Percentiles rank a stretch among this genome's conserved stretches.
phyloP scores from a whole-genome alignment of 2,329 filamentous ascomycete species.

The Aphanocladium album region DNA sequence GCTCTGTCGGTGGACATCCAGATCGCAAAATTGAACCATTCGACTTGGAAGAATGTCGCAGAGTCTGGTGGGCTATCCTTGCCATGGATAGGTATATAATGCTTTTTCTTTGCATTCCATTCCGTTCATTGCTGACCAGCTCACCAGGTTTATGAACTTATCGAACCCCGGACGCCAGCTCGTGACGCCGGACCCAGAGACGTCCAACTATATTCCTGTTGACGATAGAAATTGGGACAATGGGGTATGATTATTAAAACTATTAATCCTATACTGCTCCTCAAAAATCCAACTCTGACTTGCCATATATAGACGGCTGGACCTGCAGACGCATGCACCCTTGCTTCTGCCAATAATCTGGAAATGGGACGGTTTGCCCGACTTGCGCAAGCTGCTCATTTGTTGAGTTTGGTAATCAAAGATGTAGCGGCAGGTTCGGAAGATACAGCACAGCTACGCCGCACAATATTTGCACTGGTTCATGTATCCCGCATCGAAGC shows the following conservation, averaged over 20 bases:
- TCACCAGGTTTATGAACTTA: constrained; percentile 11
- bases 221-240: constrained; percentile 14
- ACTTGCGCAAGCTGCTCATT: constrained; percentile 18
- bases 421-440: constrained; percentile 7
- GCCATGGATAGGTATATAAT: constrained; percentile 14
- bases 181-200: constrained; percentile 15
- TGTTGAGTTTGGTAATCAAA: constrained; percentile 14
- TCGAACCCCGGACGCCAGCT: constrained; percentile 8
- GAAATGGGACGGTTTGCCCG: constrained; percentile 15
- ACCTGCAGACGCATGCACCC: constrained; percentile 5
- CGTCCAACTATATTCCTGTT: constrained; percentile 9
- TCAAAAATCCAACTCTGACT: neutral
- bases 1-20: neutral
- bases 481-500: constrained; percentile 14
- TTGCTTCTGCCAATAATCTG: constrained; percentile 10
- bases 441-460: constrained; percentile 13
- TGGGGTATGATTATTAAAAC: constrained; percentile 9
- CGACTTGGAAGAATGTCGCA: constrained; percentile 16
- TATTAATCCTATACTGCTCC: too few species aligned
- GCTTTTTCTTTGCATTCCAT: neutral
- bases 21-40: neutral
- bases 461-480: constrained; percentile 15
- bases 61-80: constrained; percentile 16
- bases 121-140: neutral
- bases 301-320: neutral